These are phyloP conservation scores for Paxillus rubicundulus DNA, from an alignment of 768 basidiomycete species.

Conservation along the genomic window DNA sequence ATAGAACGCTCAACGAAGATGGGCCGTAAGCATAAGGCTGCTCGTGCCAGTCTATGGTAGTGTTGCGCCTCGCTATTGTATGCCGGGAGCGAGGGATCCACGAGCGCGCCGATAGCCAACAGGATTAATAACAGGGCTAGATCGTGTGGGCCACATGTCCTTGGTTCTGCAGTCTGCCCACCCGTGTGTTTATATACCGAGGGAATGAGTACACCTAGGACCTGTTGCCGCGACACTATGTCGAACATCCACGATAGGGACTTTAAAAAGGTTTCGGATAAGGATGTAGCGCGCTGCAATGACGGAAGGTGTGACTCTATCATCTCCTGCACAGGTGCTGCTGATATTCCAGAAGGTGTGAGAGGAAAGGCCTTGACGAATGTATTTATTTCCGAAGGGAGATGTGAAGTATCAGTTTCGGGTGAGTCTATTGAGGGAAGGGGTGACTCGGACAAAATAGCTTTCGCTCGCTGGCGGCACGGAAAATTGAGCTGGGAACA, in stretches of 20 bases:
- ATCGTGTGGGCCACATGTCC: slow-evolving; percentile 47
- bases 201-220: slow-evolving; percentile 46
- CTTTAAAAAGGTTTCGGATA: slow-evolving; percentile 48
- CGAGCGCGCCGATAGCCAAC: slow-evolving; percentile 46
- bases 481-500: not conserved
- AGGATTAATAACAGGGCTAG: slow-evolving; percentile 47
- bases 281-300: slow-evolving; percentile 37
- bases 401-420: slow-evolving; percentile 44
- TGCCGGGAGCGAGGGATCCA: slow-evolving; percentile 45
- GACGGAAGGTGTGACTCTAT: slow-evolving; percentile 49
- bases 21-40: slow-evolving; percentile 45
- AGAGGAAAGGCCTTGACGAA: slow-evolving; percentile 48
- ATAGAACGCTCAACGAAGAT: slow-evolving; percentile 44
- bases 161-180: not conserved
- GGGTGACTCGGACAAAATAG: slow-evolving; percentile 3
- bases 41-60: slow-evolving; percentile 47
- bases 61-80: slow-evolving; percentile 53
- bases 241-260: slow-evolving; percentile 52
- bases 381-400: slow-evolving; percentile 42
- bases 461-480: slow-evolving; percentile 11
- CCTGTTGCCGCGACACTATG: slow-evolving; percentile 44
- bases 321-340: slow-evolving; percentile 33
- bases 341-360: slow-evolving; percentile 36
- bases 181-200: slow-evolving; percentile 34
- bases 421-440: slow-evolving; percentile 17